Evolutionary conservation across 495 filamentous ascomycete species (phyloP).

Genomic region (Penicillium tannophilum): DNA sequence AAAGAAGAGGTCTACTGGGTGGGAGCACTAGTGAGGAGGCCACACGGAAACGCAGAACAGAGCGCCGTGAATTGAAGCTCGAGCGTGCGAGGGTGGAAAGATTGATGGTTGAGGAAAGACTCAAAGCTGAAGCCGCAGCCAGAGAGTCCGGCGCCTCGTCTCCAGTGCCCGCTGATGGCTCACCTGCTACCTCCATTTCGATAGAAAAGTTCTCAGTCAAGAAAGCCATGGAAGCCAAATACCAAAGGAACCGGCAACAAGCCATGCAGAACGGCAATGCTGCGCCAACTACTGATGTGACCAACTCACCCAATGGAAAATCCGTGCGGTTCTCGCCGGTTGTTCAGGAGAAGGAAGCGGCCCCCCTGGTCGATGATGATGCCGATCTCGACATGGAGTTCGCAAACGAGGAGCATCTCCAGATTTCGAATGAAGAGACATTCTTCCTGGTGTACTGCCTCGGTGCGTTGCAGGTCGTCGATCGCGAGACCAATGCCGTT

Average conservation of each 20-base stretch:
- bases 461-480: conserved; percentile 70
- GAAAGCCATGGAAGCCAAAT: conserved; percentile 43
- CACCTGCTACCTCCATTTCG: conserved; percentile 20
- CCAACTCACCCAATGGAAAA: conserved; percentile 47
- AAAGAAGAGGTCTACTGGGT: conserved; percentile 62
- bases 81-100: conserved; percentile 84
- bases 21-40: conserved; percentile 73
- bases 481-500: conserved; percentile 48
- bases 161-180: conserved; percentile 19
- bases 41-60: conserved; percentile 74
- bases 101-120: conserved; percentile 73
- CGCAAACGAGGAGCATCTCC: conserved; percentile 84
- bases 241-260: conserved; percentile 24
- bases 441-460: conserved; percentile 88
- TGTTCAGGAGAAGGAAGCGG: conserved; percentile 58
- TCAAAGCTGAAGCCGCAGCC: conserved; percentile 60
- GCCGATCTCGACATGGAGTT: conserved; percentile 44
- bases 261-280: conserved; percentile 18
- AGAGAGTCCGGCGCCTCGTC: conserved; percentile 27
- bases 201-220: conserved; percentile 45
- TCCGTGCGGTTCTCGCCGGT: conserved; percentile 65
- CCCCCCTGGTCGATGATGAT: conserved; percentile 30
- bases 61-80: conserved; percentile 82
- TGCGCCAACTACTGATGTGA: conserved; percentile 5
- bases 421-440: conserved; percentile 85